Conservation (phyloP, 2,329 filamentous ascomycete genomes). For the Talaromyces sp. region DNA sequence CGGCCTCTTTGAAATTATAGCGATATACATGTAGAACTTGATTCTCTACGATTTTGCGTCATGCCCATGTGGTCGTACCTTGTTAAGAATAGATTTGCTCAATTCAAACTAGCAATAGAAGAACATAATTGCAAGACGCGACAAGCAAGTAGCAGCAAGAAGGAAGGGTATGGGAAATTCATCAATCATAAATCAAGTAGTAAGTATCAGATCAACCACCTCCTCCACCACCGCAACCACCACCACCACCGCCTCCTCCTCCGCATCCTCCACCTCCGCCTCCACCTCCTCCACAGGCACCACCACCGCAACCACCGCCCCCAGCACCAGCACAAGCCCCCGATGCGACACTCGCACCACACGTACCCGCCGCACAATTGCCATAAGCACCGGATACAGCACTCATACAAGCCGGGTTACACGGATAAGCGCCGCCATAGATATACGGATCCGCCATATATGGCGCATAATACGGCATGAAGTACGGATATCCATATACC, state of each 20-base stretch:
- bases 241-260: constrained; percentile 21
- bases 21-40: not conserved
- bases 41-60: too few species aligned
- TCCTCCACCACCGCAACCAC: constrained; percentile 16
- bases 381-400: constrained; percentile 40
- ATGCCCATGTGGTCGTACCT: not conserved
- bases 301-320: constrained; percentile 26
- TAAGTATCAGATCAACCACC: constrained; percentile 19
- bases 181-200: not conserved
- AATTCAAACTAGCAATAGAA: not conserved
- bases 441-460: constrained; percentile 47
- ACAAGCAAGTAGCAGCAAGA: not conserved
- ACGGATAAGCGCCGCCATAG: constrained; percentile 41
- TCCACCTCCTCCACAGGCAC: constrained; percentile 42
- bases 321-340: constrained; percentile 34
- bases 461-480: constrained; percentile 46
- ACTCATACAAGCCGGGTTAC: constrained; percentile 47
- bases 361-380: constrained; percentile 48
- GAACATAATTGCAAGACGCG: not conserved
- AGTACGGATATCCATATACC: constrained; percentile 47
- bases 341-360: constrained; percentile 43
- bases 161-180: not conserved
- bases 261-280: constrained; percentile 37
- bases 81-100: not conserved
- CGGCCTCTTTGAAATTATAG: not conserved